Conservation (phyloP, 2,329 filamentous ascomycete species). For the Colletotrichum sidae region DNA sequence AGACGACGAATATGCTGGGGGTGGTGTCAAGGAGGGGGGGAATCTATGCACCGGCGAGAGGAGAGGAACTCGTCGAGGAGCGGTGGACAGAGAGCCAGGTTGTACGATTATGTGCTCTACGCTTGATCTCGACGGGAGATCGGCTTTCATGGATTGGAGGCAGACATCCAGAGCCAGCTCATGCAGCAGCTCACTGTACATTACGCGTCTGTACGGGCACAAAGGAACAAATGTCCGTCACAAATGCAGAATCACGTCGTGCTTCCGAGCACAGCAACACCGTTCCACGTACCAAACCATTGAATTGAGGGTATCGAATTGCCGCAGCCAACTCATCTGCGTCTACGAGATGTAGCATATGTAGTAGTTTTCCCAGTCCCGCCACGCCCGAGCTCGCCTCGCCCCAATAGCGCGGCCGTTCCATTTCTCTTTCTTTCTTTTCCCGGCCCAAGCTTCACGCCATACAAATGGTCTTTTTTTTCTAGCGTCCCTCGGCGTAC, state of each 20-base stretch:
- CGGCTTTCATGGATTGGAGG: background rate
- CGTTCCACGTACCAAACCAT: slow-evolving; percentile 7
- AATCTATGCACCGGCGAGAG: background rate
- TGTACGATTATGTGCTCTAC: slow-evolving; percentile 16
- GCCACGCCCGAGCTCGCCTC: no score
- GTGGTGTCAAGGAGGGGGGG: background rate
- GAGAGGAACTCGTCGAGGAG: background rate
- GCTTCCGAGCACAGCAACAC: background rate
- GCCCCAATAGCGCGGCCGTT: background rate
- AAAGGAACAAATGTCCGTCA: background rate
- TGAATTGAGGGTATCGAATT: slow-evolving; percentile 35
- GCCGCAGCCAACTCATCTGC: slow-evolving; percentile 19
- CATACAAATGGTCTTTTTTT: no score
- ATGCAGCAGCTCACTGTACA: slow-evolving; percentile 20
- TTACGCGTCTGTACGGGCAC: slow-evolving; percentile 19
- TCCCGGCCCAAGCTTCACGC: slow-evolving; percentile 38
- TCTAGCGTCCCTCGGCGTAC: slow-evolving; percentile 55
- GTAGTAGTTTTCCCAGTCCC: background rate
- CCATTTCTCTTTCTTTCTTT: slow-evolving; percentile 60
- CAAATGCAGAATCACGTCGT: slow-evolving; percentile 8
- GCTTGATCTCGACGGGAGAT: background rate
- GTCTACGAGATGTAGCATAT: slow-evolving; percentile 9
- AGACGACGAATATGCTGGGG: slow-evolving; percentile 44
- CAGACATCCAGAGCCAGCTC: background rate
- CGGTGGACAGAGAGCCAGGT: background rate